A percentile compares a stretch with the other conserved stretches of the same genome.
These are phyloP conservation scores for Fennellomyces sp. DNA, from an alignment of 371 early-diverging fungal genomes.

Conservation along the genomic window DNA sequence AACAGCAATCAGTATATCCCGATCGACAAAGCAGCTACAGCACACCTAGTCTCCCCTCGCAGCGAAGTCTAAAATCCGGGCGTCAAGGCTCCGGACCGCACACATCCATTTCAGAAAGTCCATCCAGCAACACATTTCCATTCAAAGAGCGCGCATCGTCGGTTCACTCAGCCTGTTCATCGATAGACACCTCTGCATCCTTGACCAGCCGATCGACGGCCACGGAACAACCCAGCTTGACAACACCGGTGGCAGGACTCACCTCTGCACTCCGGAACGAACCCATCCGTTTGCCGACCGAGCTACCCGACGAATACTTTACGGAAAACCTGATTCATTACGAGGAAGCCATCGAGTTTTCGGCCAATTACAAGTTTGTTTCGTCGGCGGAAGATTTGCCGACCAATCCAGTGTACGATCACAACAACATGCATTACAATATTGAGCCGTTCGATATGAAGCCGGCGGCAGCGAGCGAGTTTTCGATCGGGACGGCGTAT, in stretches of 20 bases:
- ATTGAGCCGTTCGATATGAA: constrained; percentile 30
- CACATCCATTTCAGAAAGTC: constrained; percentile 14
- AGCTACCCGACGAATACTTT: constrained; percentile 48
- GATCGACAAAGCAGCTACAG: constrained; percentile 8
- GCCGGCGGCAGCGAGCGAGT: constrained; percentile 12
- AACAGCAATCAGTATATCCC: constrained; percentile 1
- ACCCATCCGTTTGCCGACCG: constrained; percentile 52
- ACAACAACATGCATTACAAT: constrained; percentile 15
- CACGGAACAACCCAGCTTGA: neutral
- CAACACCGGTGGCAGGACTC: constrained; percentile 8
- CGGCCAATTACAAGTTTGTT: constrained; percentile 49
- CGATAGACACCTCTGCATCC: constrained; percentile 39
- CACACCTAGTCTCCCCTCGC: constrained; percentile 16
- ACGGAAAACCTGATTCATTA: constrained; percentile 60
- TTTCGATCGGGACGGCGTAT: constrained; percentile 47
- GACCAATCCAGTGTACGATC: constrained; percentile 28
- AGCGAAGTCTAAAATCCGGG: constrained; percentile 12
- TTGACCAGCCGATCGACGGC: constrained; percentile 24
- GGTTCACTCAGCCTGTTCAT: constrained; percentile 47
- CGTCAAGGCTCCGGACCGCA: constrained; percentile 14
- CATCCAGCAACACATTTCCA: constrained; percentile 11
- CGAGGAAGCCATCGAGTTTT: constrained; percentile 57
- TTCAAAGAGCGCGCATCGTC: constrained; percentile 43
- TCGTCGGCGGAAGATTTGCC: neutral
- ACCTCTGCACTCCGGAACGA: constrained; percentile 51